Conservation (phyloP, 192 early-diverging fungal genomes). For the Entophlyctis helioformis region DNA sequence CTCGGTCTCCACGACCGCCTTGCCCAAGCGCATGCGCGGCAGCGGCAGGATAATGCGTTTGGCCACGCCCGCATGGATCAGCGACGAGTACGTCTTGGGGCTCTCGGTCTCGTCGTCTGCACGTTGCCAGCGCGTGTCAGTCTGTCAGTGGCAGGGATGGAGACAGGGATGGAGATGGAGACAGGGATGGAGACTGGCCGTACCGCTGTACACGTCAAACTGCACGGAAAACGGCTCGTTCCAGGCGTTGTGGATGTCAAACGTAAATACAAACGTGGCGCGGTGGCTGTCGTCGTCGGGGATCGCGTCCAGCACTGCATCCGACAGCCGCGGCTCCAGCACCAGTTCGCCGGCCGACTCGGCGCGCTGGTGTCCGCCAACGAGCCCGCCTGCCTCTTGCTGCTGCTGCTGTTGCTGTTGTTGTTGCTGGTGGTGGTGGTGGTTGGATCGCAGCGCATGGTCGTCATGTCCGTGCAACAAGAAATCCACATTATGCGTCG, state of each 20-base stretch:
- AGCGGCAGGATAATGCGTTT: conserved; percentile 58
- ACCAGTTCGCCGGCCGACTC: conserved; percentile 32
- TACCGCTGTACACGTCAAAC: too few relatives aligned
- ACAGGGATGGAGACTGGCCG: background rate
- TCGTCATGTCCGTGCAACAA: conserved; percentile 37
- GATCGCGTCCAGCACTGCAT: too few relatives aligned
- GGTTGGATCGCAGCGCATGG: too few relatives aligned
- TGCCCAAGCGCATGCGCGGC: conserved; percentile 40
- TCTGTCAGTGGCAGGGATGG: too few relatives aligned
- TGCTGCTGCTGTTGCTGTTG: background rate
- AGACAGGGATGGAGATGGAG: background rate
- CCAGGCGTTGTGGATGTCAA: background rate
- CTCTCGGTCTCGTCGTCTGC: background rate
- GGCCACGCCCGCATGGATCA: conserved; percentile 27
- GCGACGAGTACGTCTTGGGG: conserved; percentile 11
- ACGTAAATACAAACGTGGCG: background rate
- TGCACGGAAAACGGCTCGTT: background rate
- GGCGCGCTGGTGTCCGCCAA: conserved; percentile 7
- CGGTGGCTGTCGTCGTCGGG: too few relatives aligned
- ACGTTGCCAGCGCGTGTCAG: background rate
- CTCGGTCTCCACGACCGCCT: conserved; percentile 24
- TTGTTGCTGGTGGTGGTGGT: conserved; percentile 1
- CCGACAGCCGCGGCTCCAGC: conserved; percentile 21
- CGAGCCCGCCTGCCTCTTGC: background rate
- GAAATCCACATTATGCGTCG: conserved; percentile 52